Evolutionary conservation across 768 basidiomycete genomes (phyloP).

Genomic region (Trametes cinnabarina): DNA sequence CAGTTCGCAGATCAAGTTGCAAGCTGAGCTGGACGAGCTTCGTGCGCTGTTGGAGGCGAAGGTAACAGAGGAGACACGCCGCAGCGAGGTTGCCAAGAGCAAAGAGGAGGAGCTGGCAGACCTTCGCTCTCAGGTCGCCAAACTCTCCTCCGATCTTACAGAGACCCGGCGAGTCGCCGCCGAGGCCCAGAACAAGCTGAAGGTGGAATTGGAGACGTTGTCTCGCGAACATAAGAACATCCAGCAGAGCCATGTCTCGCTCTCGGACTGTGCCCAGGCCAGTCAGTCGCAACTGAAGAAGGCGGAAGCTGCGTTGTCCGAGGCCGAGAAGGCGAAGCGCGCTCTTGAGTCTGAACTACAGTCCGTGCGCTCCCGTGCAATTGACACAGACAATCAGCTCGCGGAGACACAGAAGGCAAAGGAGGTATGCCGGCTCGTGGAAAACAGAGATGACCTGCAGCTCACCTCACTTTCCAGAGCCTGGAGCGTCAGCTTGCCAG

Average conservation of each 20-base stretch:
- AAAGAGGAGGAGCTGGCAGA: conserved; percentile 80
- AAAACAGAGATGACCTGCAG: not conserved
- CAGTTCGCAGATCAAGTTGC: conserved; percentile 55
- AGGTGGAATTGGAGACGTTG: conserved; percentile 69
- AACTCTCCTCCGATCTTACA: conserved; percentile 65
- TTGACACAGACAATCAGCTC: conserved; percentile 63
- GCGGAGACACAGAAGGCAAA: conserved; percentile 60
- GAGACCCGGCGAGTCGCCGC: conserved; percentile 59
- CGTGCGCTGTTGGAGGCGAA: conserved; percentile 83
- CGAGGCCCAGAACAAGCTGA: conserved; percentile 70
- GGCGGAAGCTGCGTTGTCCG: conserved; percentile 47
- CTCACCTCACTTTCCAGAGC: conserved; percentile 41
- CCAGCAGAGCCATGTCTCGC: conserved; percentile 57
- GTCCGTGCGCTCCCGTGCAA: conserved; percentile 62
- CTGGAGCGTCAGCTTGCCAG: conserved; percentile 74
- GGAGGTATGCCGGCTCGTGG: conserved; percentile 54
- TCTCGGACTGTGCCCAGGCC: conserved; percentile 59
- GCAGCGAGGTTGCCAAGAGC: conserved; percentile 81
- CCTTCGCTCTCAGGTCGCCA: conserved; percentile 60
- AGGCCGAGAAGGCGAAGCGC: conserved; percentile 69
- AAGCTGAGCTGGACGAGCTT: conserved; percentile 83
- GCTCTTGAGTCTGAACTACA: conserved; percentile 71
- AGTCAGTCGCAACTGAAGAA: conserved; percentile 50
- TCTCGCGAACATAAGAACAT: conserved; percentile 59
- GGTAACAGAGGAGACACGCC: conserved; percentile 79